These are phyloP conservation scores for Trypanosoma scelopori DNA, from an alignment of 208 protist genomes.

Conservation along the genomic window DNA sequence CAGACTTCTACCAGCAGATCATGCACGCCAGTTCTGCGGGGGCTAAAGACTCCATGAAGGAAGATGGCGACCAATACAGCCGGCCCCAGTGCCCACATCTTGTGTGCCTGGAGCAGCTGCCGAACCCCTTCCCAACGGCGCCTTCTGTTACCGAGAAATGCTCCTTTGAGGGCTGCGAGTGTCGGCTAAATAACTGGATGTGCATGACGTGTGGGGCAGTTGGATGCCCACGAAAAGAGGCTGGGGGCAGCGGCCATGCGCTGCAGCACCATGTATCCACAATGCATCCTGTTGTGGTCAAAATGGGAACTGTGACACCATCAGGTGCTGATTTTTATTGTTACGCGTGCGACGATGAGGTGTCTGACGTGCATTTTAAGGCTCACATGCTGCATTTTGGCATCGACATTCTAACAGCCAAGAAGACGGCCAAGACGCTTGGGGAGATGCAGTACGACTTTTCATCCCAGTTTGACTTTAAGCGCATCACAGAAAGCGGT, in stretches of 20 bases:
- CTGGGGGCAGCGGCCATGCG: conserved; percentile 95
- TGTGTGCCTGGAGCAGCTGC: conserved; percentile 74
- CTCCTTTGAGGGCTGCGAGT: conserved; percentile 65
- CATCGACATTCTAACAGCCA: conserved; percentile 90
- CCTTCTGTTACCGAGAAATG: conserved; percentile 58
- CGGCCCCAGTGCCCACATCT: conserved; percentile 77
- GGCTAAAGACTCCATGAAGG: conserved; percentile 37
- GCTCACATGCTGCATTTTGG: conserved; percentile 96
- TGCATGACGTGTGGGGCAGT: conserved; percentile 93
- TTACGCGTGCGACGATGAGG: conserved; percentile 95
- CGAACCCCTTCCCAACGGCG: conserved; percentile 45
- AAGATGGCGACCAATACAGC: conserved; percentile 26
- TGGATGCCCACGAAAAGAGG: conserved; percentile 92
- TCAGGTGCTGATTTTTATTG: conserved; percentile 92
- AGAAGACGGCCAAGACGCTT: conserved; percentile 96
- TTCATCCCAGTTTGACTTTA: conserved; percentile 94
- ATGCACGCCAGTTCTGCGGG: conserved; percentile 59
- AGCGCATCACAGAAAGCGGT: conserved; percentile 88
- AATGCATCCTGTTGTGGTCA: conserved; percentile 92
- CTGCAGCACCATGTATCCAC: conserved; percentile 86
- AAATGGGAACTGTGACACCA: conserved; percentile 96
- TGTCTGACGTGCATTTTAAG: conserved; percentile 91
- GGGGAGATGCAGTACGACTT: conserved; percentile 96
- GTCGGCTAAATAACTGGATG: conserved; percentile 95
- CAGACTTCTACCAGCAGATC: conserved; percentile 55